Evolutionary conservation across 202 grass and related monocot species (phyloP), one percentile per base, ranked within the genome.

Genomic region (Schoenoplectus triqueter): DNA sequence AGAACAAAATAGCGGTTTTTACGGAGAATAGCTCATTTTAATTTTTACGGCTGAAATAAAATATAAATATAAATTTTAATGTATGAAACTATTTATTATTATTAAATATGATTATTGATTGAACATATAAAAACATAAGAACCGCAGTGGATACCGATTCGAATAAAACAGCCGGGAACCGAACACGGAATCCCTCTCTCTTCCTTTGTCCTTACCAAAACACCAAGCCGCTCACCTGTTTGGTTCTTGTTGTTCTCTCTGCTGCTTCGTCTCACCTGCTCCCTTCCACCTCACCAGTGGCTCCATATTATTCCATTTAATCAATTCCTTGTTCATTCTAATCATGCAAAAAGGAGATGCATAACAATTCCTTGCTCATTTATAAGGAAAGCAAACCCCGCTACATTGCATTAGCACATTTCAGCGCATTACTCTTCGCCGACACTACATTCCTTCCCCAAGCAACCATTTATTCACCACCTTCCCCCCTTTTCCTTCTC

Each of bases 381-480:
- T 45, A 78, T 17, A 11, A n/a, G 15, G 17, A 19, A 66, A 19
- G 41, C 19, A 81, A 19, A 39, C 7, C 15, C 4, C 15, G 7
- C 44, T 56, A 8, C 63, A 65, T 65, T 65, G 1, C 47, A 83
- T 83, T 71, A 46, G 56, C 15, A 15, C 56, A 31, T 31, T 31
- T 57, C 3, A 14, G 10, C 41, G 39, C 64, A 83, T 83, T 70
- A 57, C n/a, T 83, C 81, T 66, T 82, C 72, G 88, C 90, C 90
- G 88, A 89, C 90, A 88, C 90, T 88, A 64, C 84, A 84, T 86
- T 69, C 65, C 80, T 64, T 2, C 56, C 81, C 21, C 10, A 78
- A 92, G 86, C 87, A 91, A 89, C 86, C 87, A 31, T 72, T 88
- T 89, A 82, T 88, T 11, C 55, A 52, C 13, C 51, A 55, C 86